Base-by-base conservation (phyloP, 768 basidiomycete genomes). In the Boletus subcaerulescens region DNA sequence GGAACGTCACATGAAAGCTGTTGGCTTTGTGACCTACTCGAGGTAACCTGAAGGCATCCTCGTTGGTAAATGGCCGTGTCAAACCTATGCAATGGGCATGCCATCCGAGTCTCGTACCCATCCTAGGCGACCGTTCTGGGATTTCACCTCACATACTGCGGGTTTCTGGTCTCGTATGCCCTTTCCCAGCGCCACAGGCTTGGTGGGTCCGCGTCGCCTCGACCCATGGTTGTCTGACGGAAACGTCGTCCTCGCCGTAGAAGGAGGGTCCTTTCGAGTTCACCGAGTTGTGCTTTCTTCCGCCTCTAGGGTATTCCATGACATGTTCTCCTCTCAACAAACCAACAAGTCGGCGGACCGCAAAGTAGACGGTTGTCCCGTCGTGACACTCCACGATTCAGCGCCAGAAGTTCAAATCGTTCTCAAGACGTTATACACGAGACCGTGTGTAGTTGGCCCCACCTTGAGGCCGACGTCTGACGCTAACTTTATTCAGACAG, bases 31-130 rank as follows among this genome's bases (percentile, higher is more conserved):
- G 51, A 65, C 31, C n/a, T 53, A 42, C 48, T 53, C 60, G 50
- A 60, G 58, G 54, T 50, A 45, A 55, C 63, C 63, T 62, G 63
- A 41, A 64, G 63, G 63, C 50, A 51, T 66, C 64, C 64, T 65
- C 64, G 48, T 65, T 65, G 61, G 43, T 52, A 36, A 40, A 64
- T 66, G 61, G 64, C 64, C 53, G 64, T 65, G 61, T 58, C 33
- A 63, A 62, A 63, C 64, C 54, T 58, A 65, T 66, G 64, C 58
- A 40, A 43, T 46, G 50, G 45, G 12, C 58, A 60, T 60, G 64
- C 52, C 55, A 47, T 44, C 53, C 32, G n/a, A 22, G 33, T 44
- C 50, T 31, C 45, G 54, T 60, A 63, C 46, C 54, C 58, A 46
- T 52, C 53, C 31, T 22, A 33, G 32, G 45, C 52, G 61, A 38